These are phyloP conservation scores for Phytophthora multivora DNA, from an alignment of 352 stramenopile genomes.

Conservation along the genomic window DNA sequence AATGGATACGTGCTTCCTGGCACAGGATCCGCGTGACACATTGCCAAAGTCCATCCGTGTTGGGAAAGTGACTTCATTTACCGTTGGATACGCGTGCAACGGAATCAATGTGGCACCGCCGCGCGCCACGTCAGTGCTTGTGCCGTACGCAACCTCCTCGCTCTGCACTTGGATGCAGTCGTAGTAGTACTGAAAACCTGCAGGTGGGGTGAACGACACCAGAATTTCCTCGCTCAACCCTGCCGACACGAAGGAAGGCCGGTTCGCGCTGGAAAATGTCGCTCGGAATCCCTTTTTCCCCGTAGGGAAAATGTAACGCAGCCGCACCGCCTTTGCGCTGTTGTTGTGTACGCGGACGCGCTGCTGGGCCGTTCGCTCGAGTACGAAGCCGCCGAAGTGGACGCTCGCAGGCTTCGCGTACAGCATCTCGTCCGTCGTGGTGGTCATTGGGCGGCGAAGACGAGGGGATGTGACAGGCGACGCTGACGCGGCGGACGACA, in stretches of 20 bases:
- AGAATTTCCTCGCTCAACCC: constrained; percentile 80
- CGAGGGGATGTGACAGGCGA: constrained; percentile 31
- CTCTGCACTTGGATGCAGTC: constrained; percentile 83
- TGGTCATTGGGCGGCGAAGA: constrained; percentile 24
- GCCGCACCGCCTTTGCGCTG: constrained; percentile 63
- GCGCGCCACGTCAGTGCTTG: constrained; percentile 45
- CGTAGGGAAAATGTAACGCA: constrained; percentile 71
- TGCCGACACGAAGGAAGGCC: constrained; percentile 69
- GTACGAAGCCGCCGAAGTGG: constrained; percentile 89
- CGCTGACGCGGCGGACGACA: constrained; percentile 8
- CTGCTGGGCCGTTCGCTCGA: constrained; percentile 65
- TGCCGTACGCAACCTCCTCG: constrained; percentile 73
- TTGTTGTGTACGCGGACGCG: constrained; percentile 82
- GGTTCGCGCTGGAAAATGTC: constrained; percentile 46
- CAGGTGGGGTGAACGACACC: constrained; percentile 68
- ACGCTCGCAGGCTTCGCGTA: constrained; percentile 66
- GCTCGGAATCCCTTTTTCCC: constrained; percentile 52
- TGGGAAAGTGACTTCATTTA: constrained; percentile 82
- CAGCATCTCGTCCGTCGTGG: constrained; percentile 40
- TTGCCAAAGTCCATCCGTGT: constrained; percentile 83
- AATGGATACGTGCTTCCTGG: constrained; percentile 48
- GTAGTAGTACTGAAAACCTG: constrained; percentile 89
- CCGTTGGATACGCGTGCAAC: constrained; percentile 87
- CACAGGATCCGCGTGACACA: constrained; percentile 55
- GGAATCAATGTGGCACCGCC: constrained; percentile 66